Evolutionary conservation across 371 early-diverging fungal species (phyloP).

Genomic region (Basidiobolus heterosporus): DNA sequence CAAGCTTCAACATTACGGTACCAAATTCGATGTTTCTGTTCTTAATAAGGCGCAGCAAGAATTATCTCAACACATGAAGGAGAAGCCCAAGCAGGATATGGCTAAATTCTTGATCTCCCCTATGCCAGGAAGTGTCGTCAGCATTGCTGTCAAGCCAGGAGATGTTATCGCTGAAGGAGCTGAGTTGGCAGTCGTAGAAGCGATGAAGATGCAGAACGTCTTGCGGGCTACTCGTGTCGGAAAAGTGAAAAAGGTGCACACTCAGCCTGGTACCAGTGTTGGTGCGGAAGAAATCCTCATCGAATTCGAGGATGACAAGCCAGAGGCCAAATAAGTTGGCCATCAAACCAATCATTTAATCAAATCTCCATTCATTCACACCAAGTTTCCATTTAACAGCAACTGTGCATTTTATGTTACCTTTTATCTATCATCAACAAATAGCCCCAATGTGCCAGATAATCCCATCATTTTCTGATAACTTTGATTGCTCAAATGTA

Average conservation of each 20-base stretch:
- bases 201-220: slow-evolving; percentile 98
- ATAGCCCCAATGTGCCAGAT: no score
- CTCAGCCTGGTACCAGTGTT: slow-evolving; percentile 57
- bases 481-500: no score
- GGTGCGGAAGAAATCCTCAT: slow-evolving; percentile 72
- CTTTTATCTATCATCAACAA: no score
- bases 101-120: slow-evolving; percentile 64
- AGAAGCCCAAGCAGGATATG: slow-evolving; percentile 49
- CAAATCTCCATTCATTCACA: no score
- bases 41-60: slow-evolving; percentile 38
- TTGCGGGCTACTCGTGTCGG: slow-evolving; percentile 65
- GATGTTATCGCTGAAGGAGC: slow-evolving; percentile 69
- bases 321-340: background rate
- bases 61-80: slow-evolving; percentile 53
- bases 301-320: slow-evolving; percentile 43
- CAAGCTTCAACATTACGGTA: slow-evolving; percentile 66
- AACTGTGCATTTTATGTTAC: no score
- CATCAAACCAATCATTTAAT: no score
- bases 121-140: slow-evolving; percentile 86
- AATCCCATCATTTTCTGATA: no score
- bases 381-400: no score
- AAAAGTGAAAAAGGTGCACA: slow-evolving; percentile 59
- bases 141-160: slow-evolving; percentile 65
- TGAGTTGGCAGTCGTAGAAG: slow-evolving; percentile 83
- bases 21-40: slow-evolving; percentile 61